These are phyloP conservation scores for Starmera quercuum DNA, from an alignment of 805 yeast genomes.

Conservation along the genomic window DNA sequence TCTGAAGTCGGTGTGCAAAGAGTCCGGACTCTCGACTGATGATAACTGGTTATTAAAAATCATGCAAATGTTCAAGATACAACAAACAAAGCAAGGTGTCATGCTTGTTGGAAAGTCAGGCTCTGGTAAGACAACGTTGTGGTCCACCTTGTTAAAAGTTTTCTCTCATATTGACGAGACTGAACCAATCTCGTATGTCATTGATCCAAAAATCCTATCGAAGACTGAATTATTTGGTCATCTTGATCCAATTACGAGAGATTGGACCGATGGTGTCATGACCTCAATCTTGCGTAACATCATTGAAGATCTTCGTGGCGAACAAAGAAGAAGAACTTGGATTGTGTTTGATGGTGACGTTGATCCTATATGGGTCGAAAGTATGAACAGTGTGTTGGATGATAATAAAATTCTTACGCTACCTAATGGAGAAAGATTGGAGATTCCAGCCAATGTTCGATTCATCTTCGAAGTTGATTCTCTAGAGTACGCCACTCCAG, in stretches of 20 bases:
- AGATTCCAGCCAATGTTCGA: constrained; percentile 54
- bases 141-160: constrained; percentile 41
- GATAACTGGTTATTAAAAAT: constrained; percentile 46
- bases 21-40: constrained; percentile 25
- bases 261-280: constrained; percentile 87
- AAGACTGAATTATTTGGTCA: constrained; percentile 65
- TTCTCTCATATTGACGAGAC: constrained; percentile 25
- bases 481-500: constrained; percentile 69
- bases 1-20: constrained; percentile 18
- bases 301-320: constrained; percentile 50
- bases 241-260: constrained; percentile 70
- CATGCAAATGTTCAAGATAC: constrained; percentile 55
- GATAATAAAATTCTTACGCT: constrained; percentile 77
- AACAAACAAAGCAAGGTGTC: constrained; percentile 62
- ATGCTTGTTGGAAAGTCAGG: constrained; percentile 77
- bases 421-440: constrained; percentile 83
- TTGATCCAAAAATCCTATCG: constrained; percentile 71
- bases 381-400: constrained; percentile 82
- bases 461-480: constrained; percentile 72
- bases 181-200: constrained; percentile 33
- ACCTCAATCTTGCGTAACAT: constrained; percentile 59
- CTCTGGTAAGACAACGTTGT: constrained; percentile 58
- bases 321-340: constrained; percentile 52
- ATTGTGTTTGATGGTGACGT: constrained; percentile 87
- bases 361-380: constrained; percentile 92